These are phyloP conservation scores for Pholiota microspora DNA, from an alignment of 768 basidiomycete genomes.

Conservation along the genomic window DNA sequence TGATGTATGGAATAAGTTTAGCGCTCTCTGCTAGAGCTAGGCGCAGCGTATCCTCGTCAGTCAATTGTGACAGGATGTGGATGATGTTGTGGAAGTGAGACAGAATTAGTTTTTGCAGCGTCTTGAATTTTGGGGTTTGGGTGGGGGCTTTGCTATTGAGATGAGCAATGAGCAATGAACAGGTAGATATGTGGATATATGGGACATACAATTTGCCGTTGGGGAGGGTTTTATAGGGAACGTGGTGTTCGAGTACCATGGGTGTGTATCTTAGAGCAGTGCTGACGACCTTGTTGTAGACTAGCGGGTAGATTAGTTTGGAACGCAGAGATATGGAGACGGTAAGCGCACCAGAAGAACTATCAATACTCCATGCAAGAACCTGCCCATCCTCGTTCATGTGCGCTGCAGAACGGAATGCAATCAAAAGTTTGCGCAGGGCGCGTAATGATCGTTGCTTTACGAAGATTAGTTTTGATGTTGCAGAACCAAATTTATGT, in stretches of 20 bases:
- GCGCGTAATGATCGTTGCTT: conserved; percentile 86
- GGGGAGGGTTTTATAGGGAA: conserved; percentile 79
- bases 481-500: background rate
- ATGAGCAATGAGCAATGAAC: background rate
- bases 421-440: conserved; percentile 79
- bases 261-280: conserved; percentile 91
- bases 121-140: conserved; percentile 77
- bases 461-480: background rate
- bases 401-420: conserved; percentile 87
- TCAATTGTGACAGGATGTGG: conserved; percentile 73
- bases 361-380: conserved; percentile 87
- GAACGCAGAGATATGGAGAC: background rate
- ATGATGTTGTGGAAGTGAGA: conserved; percentile 90
- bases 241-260: conserved; percentile 80
- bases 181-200: background rate
- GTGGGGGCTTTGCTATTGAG: conserved; percentile 73
- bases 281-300: conserved; percentile 91
- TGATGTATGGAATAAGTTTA: conserved; percentile 87
- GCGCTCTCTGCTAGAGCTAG: conserved; percentile 81
- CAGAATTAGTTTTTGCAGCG: conserved; percentile 82
- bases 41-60: conserved; percentile 60
- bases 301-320: conserved; percentile 34
- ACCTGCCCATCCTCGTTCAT: conserved; percentile 84
- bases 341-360: conserved; percentile 56
- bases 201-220: conserved; percentile 82